A percentile compares a stretch with the other conserved stretches of the same genome.
Evolutionary conservation across 2,329 filamentous ascomycete species (phyloP).

Genomic region (Arthrobotrys iridis): DNA sequence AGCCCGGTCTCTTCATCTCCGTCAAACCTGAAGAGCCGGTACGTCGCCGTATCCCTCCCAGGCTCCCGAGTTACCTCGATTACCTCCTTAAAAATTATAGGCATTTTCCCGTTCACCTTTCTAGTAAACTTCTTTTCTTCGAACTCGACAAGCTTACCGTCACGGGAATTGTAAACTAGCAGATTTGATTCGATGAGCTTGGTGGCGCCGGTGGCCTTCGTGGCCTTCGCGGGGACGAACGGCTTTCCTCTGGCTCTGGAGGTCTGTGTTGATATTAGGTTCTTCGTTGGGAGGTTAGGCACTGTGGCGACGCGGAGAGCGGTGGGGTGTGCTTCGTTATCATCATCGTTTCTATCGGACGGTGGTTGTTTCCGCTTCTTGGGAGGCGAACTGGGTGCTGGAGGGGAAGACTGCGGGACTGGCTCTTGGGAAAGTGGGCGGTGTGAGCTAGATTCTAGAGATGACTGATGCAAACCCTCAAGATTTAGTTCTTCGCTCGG

Average conservation of each 20-base stretch:
- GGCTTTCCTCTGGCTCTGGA: slow-evolving; percentile 24
- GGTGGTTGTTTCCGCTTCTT: slow-evolving; percentile 17
- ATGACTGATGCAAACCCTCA: too few species aligned
- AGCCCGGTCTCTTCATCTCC: neutral
- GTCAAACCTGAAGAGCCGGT: slow-evolving; percentile 35
- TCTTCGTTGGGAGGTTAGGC: slow-evolving; percentile 20
- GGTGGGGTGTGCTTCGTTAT: neutral
- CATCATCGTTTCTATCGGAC: neutral
- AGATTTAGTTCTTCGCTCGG: too few species aligned
- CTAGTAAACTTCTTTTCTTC: slow-evolving; percentile 21
- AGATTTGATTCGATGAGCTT: slow-evolving; percentile 2
- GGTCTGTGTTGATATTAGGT: slow-evolving; percentile 30
- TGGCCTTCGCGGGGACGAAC: slow-evolving; percentile 29
- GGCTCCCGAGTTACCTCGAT: slow-evolving; percentile 17
- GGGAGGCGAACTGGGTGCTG: neutral
- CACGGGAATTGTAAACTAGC: neutral
- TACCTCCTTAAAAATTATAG: slow-evolving; percentile 9
- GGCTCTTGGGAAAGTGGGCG: neutral
- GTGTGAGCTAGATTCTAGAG: neutral
- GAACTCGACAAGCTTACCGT: slow-evolving; percentile 6
- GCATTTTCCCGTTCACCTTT: slow-evolving; percentile 4
- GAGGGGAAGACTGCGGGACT: too few species aligned
- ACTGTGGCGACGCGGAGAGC: neutral
- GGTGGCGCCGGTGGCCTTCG: slow-evolving; percentile 17
- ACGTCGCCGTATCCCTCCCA: neutral